phyloP scores from a whole-genome alignment of 1,284 basidiomycete species.

The Cronartium quercuum region DNA sequence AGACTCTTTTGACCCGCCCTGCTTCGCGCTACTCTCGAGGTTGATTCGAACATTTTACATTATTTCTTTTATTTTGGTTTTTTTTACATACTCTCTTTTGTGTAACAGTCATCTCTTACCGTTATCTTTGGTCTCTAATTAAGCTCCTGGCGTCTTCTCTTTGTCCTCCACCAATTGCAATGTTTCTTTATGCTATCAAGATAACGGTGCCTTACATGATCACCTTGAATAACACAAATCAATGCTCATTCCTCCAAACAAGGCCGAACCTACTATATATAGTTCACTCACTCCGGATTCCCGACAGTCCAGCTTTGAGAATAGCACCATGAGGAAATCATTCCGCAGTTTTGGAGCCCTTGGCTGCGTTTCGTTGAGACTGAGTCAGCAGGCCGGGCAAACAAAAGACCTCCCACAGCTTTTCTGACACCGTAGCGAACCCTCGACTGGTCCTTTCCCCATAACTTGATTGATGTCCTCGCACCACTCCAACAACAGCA shows the following conservation, averaged over 20 bases:
- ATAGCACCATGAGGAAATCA: too few relatives aligned
- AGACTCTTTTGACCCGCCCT: neutral
- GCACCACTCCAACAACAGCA: neutral
- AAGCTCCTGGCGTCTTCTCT: too few relatives aligned
- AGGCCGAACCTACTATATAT: neutral
- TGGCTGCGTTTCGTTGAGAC: neutral
- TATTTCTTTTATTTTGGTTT: neutral
- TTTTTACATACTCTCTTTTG: neutral
- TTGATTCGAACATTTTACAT: neutral
- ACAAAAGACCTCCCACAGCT: constrained; percentile 1
- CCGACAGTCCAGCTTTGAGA: too few relatives aligned
- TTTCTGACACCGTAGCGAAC: constrained; percentile 2
- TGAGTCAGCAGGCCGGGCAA: neutral
- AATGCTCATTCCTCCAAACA: neutral
- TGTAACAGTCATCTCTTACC: too few relatives aligned
- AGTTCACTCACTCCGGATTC: neutral
- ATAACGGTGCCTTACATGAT: too few relatives aligned
- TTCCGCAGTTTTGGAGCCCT: neutral
- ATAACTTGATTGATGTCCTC: neutral
- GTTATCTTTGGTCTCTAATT: too few relatives aligned
- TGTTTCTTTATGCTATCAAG: too few relatives aligned
- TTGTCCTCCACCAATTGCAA: too few relatives aligned
- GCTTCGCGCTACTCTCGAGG: neutral
- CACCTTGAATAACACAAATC: neutral
- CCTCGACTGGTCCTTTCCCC: neutral